phyloP scores from a whole-genome alignment of 225 moss, liverwort and hornwort genomes.

The Antitrichia curtipendula region DNA sequence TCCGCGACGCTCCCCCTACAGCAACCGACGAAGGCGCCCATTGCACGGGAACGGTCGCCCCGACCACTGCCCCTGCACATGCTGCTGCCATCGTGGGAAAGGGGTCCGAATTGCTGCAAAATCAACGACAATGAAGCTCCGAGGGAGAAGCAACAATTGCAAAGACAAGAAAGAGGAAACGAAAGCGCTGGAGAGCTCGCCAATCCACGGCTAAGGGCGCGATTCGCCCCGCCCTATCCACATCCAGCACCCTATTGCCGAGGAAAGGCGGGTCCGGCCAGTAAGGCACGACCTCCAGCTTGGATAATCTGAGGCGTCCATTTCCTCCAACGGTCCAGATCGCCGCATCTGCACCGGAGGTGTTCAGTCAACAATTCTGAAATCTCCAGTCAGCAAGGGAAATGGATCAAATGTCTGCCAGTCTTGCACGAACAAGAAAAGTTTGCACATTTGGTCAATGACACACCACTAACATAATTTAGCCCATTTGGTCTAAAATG shows the following conservation, averaged over 20 bases:
- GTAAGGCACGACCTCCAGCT: neutral
- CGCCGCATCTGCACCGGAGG: neutral
- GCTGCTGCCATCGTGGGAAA: conserved; percentile 3
- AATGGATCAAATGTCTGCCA: neutral
- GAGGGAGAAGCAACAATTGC: neutral
- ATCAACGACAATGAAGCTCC: neutral
- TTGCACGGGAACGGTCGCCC: conserved; percentile 1
- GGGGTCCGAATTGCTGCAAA: neutral
- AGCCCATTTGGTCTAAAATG: too few species aligned
- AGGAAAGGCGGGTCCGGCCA: neutral
- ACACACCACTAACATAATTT: too few species aligned
- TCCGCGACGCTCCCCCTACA: neutral
- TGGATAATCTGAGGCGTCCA: neutral
- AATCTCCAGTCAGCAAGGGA: neutral
- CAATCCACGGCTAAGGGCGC: conserved; percentile 7
- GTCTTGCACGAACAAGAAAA: neutral
- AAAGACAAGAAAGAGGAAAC: neutral
- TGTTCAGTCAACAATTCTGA: neutral
- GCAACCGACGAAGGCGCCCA: neutral
- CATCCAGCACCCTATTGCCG: neutral
- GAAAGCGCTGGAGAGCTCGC: neutral
- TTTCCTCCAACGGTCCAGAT: neutral
- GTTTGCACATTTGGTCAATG: neutral
- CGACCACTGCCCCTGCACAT: conserved; percentile 6
- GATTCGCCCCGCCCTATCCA: conserved; percentile 3